Base-by-base conservation (phyloP, 2,329 filamentous ascomycete genomes). In the Colletotrichum trifolii region DNA sequence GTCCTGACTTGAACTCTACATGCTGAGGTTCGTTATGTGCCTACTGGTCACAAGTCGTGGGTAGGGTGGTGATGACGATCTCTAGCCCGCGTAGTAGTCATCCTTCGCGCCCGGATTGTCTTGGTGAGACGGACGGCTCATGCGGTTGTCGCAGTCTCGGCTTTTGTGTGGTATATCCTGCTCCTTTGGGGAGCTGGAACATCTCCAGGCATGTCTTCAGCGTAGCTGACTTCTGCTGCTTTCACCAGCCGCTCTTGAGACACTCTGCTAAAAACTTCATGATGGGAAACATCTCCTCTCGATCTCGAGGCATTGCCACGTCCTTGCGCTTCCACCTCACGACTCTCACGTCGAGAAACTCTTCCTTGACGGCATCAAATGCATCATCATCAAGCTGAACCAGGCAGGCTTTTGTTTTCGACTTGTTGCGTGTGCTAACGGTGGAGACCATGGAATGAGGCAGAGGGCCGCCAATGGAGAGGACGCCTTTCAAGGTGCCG, bases 221-320 rank as follows among this genome's bases (percentile, higher is more conserved):
- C 25, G 25, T 25, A 25, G 25, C 25, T 25, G 4, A 5, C 25
- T 25, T 25, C 25, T 25, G 25, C 25, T 6, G 38, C 10, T 9
- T 48, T 46, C 49, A 67, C 70, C 72, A 72, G 10, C 70, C 72
- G 25, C 66, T 70, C 54, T 71, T 71, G 70, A 96, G 76, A 71
- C 90, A 84, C 54, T 90, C 85, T 0, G 90, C 89, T 71, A 94
- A 85, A 71, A 90, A 97, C 73, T 91, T 87, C 93, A 97, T 97
- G 66, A 97, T 85, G 0, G 94, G 94, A 72, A 94, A 74, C 85
- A 96, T 94, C 82, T 98, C 94, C 10, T 96, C 93, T 57, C 91
- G 84, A 74, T 85, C 90, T 49, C 83, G 81, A n/a, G 94, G 93
- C 94, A 97, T 97, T 1, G 85, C 85, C 76, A 97, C 93, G 6